phyloP scores from a whole-genome alignment of 192 early-diverging fungal species.

The Rhizoclosmatium sp. region DNA sequence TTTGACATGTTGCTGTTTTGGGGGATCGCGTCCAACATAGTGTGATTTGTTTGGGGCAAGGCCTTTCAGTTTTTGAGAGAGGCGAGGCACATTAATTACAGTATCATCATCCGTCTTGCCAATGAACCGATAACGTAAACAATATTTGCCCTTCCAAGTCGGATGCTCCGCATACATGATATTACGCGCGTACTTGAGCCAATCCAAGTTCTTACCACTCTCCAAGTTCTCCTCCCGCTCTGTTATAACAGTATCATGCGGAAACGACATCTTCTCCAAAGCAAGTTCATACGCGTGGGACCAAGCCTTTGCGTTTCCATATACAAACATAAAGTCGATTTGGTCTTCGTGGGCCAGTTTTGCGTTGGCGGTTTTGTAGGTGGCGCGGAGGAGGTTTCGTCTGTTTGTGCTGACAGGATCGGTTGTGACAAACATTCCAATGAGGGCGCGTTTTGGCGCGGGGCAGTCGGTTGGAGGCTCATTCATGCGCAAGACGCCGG shows the following conservation, averaged over 20 bases:
- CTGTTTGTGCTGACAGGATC: neutral
- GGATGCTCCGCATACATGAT: neutral
- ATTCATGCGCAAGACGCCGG: too few relatives aligned
- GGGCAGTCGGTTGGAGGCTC: neutral
- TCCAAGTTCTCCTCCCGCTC: neutral
- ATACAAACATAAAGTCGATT: neutral
- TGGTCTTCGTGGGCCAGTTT: neutral
- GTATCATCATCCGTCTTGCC: constrained; percentile 29
- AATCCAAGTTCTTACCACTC: constrained; percentile 19
- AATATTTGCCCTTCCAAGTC: neutral
- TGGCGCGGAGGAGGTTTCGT: neutral
- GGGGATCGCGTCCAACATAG: neutral
- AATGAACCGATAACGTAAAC: constrained; percentile 12
- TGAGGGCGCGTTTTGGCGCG: neutral
- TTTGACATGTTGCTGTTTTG: neutral
- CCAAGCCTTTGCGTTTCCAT: neutral
- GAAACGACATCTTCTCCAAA: neutral
- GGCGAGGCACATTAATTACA: constrained; percentile 13
- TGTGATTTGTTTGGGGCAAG: neutral
- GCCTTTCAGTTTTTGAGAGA: neutral
- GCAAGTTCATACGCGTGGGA: neutral
- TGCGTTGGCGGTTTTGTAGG: neutral
- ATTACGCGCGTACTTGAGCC: neutral
- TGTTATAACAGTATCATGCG: neutral
- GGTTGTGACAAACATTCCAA: neutral